These are phyloP conservation scores for Quercus lobata DNA, from an alignment of 331 rosid genomes.

Conservation along the genomic window DNA sequence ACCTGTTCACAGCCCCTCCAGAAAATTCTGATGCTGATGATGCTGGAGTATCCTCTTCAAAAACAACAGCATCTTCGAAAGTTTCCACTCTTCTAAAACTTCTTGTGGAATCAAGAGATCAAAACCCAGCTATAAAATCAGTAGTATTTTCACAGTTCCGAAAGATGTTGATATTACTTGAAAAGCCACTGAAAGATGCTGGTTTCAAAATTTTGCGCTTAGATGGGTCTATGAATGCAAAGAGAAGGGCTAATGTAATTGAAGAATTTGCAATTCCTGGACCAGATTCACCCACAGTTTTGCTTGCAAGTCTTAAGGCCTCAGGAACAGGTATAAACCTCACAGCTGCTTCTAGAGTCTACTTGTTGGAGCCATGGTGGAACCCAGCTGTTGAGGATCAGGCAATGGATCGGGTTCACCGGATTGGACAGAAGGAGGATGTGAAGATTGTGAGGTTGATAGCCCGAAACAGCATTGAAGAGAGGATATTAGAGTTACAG, in stretches of 20 bases:
- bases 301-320: constrained; percentile 88
- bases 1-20: constrained; percentile 72
- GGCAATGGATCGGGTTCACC: constrained; percentile 84
- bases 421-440: constrained; percentile 73
- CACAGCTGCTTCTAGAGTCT: constrained; percentile 70
- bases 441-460: constrained; percentile 75
- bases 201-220: constrained; percentile 70
- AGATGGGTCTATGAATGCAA: constrained; percentile 77
- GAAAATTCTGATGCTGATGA: constrained; percentile 34
- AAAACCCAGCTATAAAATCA: constrained; percentile 52
- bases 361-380: constrained; percentile 96
- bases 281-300: constrained; percentile 37
- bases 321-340: constrained; percentile 82
- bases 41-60: constrained; percentile 8
- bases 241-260: constrained; percentile 52
- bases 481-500: constrained; percentile 55
- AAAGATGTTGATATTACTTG: constrained; percentile 59
- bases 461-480: constrained; percentile 66
- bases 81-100: constrained; percentile 54
- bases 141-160: constrained; percentile 82
- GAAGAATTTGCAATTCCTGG: constrained; percentile 43
- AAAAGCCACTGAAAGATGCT: constrained; percentile 56
- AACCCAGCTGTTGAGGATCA: constrained; percentile 86
- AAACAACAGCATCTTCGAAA: constrained; percentile 48
- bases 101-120: constrained; percentile 47